phyloP scores from a whole-genome alignment of 495 filamentous ascomycete species.

The Penicillium paradoxum region DNA sequence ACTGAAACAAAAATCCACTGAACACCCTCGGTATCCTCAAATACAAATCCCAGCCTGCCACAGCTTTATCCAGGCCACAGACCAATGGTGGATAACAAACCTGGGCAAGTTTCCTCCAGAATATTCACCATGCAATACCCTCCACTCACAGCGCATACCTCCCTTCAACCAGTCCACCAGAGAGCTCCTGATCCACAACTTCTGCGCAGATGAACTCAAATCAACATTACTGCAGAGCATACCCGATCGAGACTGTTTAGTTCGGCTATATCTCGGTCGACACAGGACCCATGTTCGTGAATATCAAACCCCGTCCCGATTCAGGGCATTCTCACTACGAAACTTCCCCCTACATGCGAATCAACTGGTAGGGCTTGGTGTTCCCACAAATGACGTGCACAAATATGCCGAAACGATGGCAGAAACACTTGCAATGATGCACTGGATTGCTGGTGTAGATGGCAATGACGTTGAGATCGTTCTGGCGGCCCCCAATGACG shows the following conservation, averaged over 20 bases:
- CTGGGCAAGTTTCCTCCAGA: slow-evolving; percentile 23
- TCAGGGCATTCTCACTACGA: slow-evolving; percentile 31
- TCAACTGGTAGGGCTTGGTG: slow-evolving; percentile 39
- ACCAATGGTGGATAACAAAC: slow-evolving; percentile 32
- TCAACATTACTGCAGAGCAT: slow-evolving; percentile 22
- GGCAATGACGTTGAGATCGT: slow-evolving; percentile 51
- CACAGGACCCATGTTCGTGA: slow-evolving; percentile 14
- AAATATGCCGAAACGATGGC: slow-evolving; percentile 36
- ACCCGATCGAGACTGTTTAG: slow-evolving; percentile 39
- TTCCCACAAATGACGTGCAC: slow-evolving; percentile 15
- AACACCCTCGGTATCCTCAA: slow-evolving; percentile 18
- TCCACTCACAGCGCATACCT: slow-evolving; percentile 38
- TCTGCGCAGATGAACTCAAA: slow-evolving; percentile 23
- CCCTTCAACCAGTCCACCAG: slow-evolving; percentile 24
- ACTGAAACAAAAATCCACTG: slow-evolving; percentile 1
- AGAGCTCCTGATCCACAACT: slow-evolving; percentile 26
- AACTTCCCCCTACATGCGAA: slow-evolving; percentile 48
- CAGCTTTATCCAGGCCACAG: slow-evolving; percentile 14
- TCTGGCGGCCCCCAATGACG: slow-evolving; percentile 21
- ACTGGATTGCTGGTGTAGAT: slow-evolving; percentile 42
- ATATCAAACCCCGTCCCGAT: slow-evolving; percentile 1
- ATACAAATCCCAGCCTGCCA: too few species aligned
- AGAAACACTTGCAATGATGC: slow-evolving; percentile 40
- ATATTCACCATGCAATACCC: slow-evolving; percentile 34
- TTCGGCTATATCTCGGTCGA: slow-evolving; percentile 44